A percentile compares a stretch with the other conserved stretches of the same genome.
These are phyloP conservation scores for Fusarium lateritium DNA, from an alignment of 2,329 filamentous ascomycete genomes.

Conservation along the genomic window DNA sequence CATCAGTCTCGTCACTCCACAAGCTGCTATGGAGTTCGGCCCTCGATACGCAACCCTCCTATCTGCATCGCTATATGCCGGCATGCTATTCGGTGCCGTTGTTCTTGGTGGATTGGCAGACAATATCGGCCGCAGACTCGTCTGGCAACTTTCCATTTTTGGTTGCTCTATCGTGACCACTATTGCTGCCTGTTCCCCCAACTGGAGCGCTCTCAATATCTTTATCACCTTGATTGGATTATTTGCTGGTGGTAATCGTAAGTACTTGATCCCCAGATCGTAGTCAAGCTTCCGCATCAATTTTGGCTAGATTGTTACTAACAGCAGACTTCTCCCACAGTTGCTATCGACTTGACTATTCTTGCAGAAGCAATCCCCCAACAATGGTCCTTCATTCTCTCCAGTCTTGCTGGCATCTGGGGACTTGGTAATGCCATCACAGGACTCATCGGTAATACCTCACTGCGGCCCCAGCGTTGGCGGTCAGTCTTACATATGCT, in stretches of 20 bases:
- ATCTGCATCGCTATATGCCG: background rate
- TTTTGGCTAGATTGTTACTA: no score
- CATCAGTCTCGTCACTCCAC: background rate
- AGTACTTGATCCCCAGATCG: background rate
- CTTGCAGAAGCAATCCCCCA: background rate
- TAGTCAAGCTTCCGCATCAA: no score
- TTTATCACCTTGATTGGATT: background rate
- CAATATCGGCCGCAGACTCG: background rate
- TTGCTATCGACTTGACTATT: background rate
- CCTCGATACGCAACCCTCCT: background rate
- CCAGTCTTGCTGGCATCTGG: constrained; percentile 1
- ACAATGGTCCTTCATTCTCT: background rate
- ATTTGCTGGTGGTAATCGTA: background rate
- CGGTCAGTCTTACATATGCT: fast-evolving
- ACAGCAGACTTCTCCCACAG: background rate
- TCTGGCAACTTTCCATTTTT: background rate
- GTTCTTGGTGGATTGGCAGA: background rate
- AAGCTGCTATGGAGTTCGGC: background rate
- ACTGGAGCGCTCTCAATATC: background rate
- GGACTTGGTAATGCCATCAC: background rate
- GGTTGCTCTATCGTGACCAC: background rate
- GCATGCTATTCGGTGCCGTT: background rate
- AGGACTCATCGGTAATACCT: background rate
- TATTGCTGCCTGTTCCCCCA: background rate
- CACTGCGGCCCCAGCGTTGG: background rate